A percentile compares a stretch with the other conserved stretches of the same genome.
Conservation (phyloP, 148 eudicot species). For the Persicaria maculosa region DNA sequence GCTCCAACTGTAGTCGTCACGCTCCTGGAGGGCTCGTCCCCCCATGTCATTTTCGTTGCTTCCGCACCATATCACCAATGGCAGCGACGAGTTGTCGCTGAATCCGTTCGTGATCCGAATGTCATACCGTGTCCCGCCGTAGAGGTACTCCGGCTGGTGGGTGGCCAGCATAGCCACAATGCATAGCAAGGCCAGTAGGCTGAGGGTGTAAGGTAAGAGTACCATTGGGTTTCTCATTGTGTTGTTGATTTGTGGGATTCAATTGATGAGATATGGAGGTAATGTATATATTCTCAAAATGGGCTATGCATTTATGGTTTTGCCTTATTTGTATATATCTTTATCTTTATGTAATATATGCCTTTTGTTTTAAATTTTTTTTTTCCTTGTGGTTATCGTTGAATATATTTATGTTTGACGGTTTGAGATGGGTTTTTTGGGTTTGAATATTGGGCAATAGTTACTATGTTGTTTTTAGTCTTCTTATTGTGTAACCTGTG, state of each 20-base stretch:
- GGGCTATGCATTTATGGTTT: background rate
- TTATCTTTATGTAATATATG: background rate
- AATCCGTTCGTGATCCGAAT: slow-evolving; percentile 33
- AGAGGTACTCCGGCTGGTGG: slow-evolving; percentile 1
- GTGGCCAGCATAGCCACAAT: background rate
- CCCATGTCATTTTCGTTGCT: slow-evolving; percentile 23
- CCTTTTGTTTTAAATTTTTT: background rate
- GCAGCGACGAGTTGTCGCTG: slow-evolving; percentile 34
- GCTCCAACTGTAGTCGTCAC: slow-evolving; percentile 32
- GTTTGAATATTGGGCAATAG: too few relatives aligned
- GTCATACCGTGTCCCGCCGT: slow-evolving; percentile 3
- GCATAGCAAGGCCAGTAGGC: background rate
- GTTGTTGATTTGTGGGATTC: background rate
- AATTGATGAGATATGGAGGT: background rate
- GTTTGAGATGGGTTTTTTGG: too few relatives aligned
- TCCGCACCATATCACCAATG: slow-evolving; percentile 35
- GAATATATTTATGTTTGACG: too few relatives aligned
- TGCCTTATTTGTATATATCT: background rate
- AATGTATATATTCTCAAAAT: background rate
- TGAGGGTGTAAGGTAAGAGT: background rate
- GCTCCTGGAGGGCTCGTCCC: slow-evolving; percentile 40
- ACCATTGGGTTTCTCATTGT: background rate
- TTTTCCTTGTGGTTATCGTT: too few relatives aligned
- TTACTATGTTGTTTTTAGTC: too few relatives aligned
- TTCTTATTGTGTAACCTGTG: too few relatives aligned